Evolutionary conservation across 2,329 filamentous ascomycete genomes (phyloP).

Genomic region (Rhinocladiella similis): DNA sequence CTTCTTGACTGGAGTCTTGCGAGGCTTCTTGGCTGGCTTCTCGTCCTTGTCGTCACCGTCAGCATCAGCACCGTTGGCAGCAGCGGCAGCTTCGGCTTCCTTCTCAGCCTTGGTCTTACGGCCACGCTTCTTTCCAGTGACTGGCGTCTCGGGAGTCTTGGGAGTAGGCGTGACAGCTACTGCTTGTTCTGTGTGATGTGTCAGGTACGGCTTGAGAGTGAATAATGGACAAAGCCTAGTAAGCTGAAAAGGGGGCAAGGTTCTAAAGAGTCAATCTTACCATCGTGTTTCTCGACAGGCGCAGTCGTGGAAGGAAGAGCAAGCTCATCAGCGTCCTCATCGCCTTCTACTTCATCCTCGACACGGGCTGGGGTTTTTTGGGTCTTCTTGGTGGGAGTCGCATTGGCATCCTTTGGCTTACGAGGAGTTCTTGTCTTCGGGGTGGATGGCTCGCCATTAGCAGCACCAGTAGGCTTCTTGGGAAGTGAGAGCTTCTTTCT

Average conservation of each 20-base stretch:
- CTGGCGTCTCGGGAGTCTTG: slow-evolving; percentile 6
- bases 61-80: slow-evolving; percentile 13
- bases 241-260: not conserved
- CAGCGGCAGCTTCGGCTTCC: slow-evolving; percentile 22
- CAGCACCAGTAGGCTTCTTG: not conserved
- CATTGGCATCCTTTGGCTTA: slow-evolving; percentile 23
- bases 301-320: not conserved
- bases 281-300: not conserved
- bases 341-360: slow-evolving; percentile 2
- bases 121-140: slow-evolving; percentile 18
- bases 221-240: not conserved
- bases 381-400: slow-evolving; percentile 16
- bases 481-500: slow-evolving; percentile 38
- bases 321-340: not conserved
- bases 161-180: slow-evolving; percentile 11
- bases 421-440: slow-evolving; percentile 15
- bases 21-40: slow-evolving; percentile 19
- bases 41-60: slow-evolving; percentile 14
- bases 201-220: not conserved
- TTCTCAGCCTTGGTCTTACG: slow-evolving; percentile 26
- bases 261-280: not conserved
- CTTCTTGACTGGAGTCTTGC: slow-evolving; percentile 30
- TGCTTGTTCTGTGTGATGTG: not conserved
- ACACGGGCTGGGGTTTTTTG: slow-evolving; percentile 3
- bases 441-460: slow-evolving; percentile 1